These are phyloP conservation scores for Fomitopsis palustris DNA, from an alignment of 1,284 basidiomycete species.

Conservation along the genomic window DNA sequence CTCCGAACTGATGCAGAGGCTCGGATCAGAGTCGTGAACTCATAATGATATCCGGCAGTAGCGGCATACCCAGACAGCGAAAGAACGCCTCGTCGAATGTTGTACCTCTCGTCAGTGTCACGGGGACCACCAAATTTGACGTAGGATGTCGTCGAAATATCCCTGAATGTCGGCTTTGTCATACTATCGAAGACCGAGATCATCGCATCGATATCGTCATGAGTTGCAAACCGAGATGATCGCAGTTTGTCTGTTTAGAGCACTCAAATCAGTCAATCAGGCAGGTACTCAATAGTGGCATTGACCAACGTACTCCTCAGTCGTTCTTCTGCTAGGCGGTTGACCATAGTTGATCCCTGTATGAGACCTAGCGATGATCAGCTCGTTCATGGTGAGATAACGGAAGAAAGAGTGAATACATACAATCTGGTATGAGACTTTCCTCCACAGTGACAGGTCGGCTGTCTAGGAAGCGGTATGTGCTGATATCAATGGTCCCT, in stretches of 20 bases:
- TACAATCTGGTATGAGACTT: slow-evolving; percentile 30
- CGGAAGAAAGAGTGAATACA: not conserved
- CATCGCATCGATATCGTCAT: slow-evolving; percentile 34
- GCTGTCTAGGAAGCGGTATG: slow-evolving; percentile 20
- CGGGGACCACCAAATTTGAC: slow-evolving; percentile 35
- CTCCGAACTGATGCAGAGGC: slow-evolving; percentile 21
- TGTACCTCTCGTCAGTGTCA: slow-evolving; percentile 27
- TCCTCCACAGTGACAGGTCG: slow-evolving; percentile 32
- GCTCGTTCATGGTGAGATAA: not conserved
- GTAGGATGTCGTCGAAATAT: slow-evolving; percentile 31
- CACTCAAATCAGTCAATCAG: too few relatives aligned
- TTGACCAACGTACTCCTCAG: slow-evolving; percentile 22
- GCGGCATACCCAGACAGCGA: slow-evolving; percentile 36
- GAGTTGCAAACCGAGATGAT: slow-evolving; percentile 31
- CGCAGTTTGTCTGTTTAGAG: slow-evolving; percentile 28
- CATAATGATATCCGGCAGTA: not conserved
- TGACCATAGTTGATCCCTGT: slow-evolving; percentile 24
- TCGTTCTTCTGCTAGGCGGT: slow-evolving; percentile 27
- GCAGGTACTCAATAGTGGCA: not conserved
- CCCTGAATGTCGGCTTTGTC: slow-evolving; percentile 39
- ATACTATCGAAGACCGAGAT: slow-evolving; percentile 35
- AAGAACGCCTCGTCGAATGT: slow-evolving; percentile 40
- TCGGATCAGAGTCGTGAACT: not conserved
- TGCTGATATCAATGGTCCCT: slow-evolving; percentile 2
- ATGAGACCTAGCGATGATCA: slow-evolving; percentile 15